A percentile compares a stretch with the other conserved stretches of the same genome.
Conservation (phyloP, 495 filamentous ascomycete genomes). For the Talaromyces ruber region DNA sequence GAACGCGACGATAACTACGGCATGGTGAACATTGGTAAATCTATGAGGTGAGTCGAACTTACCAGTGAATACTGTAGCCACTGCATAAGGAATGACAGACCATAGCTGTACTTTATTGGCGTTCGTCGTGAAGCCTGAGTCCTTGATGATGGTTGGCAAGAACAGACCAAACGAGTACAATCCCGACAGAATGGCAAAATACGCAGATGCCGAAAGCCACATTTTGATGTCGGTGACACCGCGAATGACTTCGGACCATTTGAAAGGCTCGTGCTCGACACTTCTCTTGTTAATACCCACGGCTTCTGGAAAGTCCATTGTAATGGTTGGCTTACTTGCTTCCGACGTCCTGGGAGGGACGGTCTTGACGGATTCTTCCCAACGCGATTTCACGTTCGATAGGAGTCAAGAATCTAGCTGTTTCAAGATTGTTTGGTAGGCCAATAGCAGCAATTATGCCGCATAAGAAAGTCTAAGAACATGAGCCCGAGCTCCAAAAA, state of each 20-base stretch:
- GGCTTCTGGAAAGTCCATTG: not conserved
- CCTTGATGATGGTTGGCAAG: constrained; percentile 70
- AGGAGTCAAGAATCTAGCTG: constrained; percentile 39
- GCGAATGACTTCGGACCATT: constrained; percentile 34
- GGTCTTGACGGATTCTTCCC: constrained; percentile 30
- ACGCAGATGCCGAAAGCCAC: constrained; percentile 35
- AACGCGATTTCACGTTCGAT: constrained; percentile 39
- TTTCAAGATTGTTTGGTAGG: constrained; percentile 45
- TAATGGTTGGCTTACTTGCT: constrained; percentile 15
- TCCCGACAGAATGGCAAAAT: constrained; percentile 35
- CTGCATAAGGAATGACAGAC: constrained; percentile 80
- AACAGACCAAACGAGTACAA: constrained; percentile 38
- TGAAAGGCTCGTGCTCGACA: constrained; percentile 25
- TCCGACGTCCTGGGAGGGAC: constrained; percentile 17
- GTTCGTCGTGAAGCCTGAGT: constrained; percentile 53
- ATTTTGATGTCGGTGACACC: constrained; percentile 26
- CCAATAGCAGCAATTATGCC: constrained; percentile 42
- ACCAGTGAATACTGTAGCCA: constrained; percentile 66
- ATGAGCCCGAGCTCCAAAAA: constrained; percentile 15
- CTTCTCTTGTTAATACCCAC: not conserved
- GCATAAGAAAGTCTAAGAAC: constrained; percentile 39
- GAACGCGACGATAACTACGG: constrained; percentile 29
- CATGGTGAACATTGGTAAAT: constrained; percentile 10
- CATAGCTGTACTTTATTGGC: constrained; percentile 69
- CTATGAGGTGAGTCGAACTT: constrained; percentile 42